phyloP scores from a whole-genome alignment of 768 basidiomycete species.

The Mycena capillaripes region DNA sequence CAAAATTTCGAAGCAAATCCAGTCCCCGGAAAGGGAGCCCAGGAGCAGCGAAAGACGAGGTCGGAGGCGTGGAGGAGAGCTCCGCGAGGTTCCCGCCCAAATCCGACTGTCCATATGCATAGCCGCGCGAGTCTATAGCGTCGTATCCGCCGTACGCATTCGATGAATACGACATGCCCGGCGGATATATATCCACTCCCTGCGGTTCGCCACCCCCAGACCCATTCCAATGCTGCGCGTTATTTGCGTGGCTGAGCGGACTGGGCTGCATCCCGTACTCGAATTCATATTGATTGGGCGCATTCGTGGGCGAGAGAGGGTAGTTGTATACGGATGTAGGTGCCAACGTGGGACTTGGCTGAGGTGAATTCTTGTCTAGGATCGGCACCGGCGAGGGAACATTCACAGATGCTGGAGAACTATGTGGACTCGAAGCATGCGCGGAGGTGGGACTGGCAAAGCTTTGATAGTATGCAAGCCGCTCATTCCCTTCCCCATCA shows the following conservation, averaged over 20 bases:
- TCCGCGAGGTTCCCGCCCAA: conserved; percentile 50
- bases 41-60: conserved; percentile 74
- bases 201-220: conserved; percentile 51
- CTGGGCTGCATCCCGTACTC: conserved; percentile 61
- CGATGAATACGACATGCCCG: conserved; percentile 54
- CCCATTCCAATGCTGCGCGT: conserved; percentile 64
- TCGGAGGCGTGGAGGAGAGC: conserved; percentile 71
- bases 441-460: conserved; percentile 68
- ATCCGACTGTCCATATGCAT: conserved; percentile 50
- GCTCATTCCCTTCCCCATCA: conserved; percentile 69
- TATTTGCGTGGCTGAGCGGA: conserved; percentile 54
- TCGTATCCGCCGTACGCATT: conserved; percentile 59
- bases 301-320: conserved; percentile 60
- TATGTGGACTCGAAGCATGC: conserved; percentile 71
- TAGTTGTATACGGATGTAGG: conserved; percentile 60
- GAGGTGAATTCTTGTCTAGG: conserved; percentile 60
- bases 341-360: conserved; percentile 69
- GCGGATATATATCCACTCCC: conserved; percentile 59
- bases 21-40: conserved; percentile 89
- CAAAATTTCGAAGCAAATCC: conserved; percentile 87
- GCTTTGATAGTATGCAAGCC: conserved; percentile 61
- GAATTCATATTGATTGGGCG: conserved; percentile 71
- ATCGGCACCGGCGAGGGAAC: conserved; percentile 77
- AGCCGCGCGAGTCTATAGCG: conserved; percentile 44
- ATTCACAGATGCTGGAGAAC: conserved; percentile 82